phyloP scores from a whole-genome alignment of 768 basidiomycete genomes.

The Suillus lakei region DNA sequence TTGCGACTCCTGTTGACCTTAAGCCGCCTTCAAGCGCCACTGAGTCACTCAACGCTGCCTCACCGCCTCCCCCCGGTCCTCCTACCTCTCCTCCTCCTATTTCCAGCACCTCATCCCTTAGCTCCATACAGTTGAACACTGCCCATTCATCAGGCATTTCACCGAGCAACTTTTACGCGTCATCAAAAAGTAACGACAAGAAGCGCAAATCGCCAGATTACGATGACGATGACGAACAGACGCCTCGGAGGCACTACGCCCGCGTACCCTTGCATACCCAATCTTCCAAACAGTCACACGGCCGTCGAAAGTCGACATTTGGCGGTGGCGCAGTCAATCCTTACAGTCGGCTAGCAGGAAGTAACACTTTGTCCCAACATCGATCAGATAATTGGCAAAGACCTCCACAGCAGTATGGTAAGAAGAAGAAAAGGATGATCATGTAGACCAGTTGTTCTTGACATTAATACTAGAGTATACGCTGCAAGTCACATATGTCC shows the following conservation, averaged over 20 bases:
- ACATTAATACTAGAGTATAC: not conserved
- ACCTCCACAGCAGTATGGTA: constrained; percentile 32
- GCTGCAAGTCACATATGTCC: constrained; percentile 5
- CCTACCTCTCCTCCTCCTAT: constrained; percentile 35
- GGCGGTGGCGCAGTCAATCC: constrained; percentile 39
- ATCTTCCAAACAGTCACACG: constrained; percentile 28
- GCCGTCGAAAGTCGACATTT: constrained; percentile 34
- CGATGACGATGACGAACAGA: constrained; percentile 30
- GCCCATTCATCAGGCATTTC: constrained; percentile 31
- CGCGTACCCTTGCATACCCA: constrained; percentile 25
- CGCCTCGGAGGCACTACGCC: constrained; percentile 25
- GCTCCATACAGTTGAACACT: constrained; percentile 25
- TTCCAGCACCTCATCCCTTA: constrained; percentile 25
- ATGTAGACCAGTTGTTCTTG: constrained; percentile 34
- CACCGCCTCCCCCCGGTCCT: constrained; percentile 39
- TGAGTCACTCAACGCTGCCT: constrained; percentile 33
- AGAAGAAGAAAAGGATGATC: constrained; percentile 39
- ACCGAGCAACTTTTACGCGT: constrained; percentile 45
- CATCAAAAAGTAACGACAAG: constrained; percentile 29
- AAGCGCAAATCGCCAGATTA: constrained; percentile 47
- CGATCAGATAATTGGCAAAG: constrained; percentile 26
- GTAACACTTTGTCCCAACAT: constrained; percentile 36
- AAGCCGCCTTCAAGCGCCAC: constrained; percentile 22
- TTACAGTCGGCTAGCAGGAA: constrained; percentile 37
- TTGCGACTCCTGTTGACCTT: constrained; percentile 20